phyloP scores from a whole-genome alignment of 345 rosid species.

The Arabidopsis arenosa region DNA sequence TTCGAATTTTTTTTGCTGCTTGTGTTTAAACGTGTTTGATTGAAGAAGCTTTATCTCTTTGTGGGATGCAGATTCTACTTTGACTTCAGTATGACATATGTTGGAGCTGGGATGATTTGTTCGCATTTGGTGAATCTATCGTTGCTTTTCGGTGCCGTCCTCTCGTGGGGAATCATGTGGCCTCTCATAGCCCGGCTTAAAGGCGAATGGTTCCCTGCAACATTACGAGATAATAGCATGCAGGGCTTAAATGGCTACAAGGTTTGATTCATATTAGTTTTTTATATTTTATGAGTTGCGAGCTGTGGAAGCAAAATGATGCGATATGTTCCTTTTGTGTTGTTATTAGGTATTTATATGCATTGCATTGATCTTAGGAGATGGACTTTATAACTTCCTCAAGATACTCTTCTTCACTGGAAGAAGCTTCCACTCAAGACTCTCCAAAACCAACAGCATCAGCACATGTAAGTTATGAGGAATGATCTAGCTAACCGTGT shows the following conservation, averaged over 20 bases:
- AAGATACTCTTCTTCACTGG: conserved; percentile 72
- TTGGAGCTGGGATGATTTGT: conserved; percentile 98
- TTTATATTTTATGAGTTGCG: not conserved
- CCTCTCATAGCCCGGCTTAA: conserved; percentile 67
- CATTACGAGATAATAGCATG: conserved; percentile 82
- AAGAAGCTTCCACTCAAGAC: conserved; percentile 50
- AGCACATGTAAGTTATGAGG: conserved; percentile 50
- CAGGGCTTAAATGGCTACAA: conserved; percentile 88
- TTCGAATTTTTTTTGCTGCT: not conserved
- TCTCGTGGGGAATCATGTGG: conserved; percentile 98
- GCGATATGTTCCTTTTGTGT: not conserved
- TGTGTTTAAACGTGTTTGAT: not conserved
- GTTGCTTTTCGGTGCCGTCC: conserved; percentile 84
- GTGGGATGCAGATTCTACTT: conserved; percentile 78
- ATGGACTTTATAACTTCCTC: conserved; percentile 89
- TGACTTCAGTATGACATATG: conserved; percentile 83
- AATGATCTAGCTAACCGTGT: not conserved
- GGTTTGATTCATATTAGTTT: conserved; percentile 44
- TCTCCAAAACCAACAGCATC: conserved; percentile 44
- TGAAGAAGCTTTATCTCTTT: conserved; percentile 22
- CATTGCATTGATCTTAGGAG: conserved; percentile 84
- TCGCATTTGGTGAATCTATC: conserved; percentile 91
- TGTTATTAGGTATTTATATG: conserved; percentile 87
- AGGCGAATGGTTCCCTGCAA: conserved; percentile 78
- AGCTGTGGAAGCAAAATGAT: not conserved